Evolutionary conservation across 2,329 filamentous ascomycete species (phyloP).

Genomic region (Aureobasidium namibiae): DNA sequence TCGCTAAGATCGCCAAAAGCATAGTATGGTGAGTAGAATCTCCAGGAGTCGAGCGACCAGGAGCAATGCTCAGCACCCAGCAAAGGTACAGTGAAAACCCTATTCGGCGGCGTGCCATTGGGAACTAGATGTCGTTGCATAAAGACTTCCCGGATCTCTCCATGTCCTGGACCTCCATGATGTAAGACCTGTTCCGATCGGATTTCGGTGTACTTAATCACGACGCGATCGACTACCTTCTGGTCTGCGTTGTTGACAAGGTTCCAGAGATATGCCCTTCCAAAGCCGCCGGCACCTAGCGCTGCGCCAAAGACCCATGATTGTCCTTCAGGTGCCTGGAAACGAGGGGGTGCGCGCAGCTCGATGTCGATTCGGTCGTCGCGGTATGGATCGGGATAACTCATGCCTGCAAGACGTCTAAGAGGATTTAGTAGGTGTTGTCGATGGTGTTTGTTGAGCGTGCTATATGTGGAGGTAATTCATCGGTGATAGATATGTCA

Average conservation of each 20-base stretch:
- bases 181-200: not conserved
- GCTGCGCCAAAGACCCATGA: not conserved
- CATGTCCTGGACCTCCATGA: not conserved
- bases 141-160: not conserved
- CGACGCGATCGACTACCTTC: not conserved
- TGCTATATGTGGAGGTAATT: too few species aligned
- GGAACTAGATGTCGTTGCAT: not conserved
- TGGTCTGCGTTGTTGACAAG: not conserved
- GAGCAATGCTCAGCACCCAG: not conserved
- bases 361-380: not conserved
- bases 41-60: conserved; percentile 1
- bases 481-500: too few species aligned
- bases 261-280: conserved; percentile 3
- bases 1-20: not conserved
- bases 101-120: not conserved
- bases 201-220: not conserved
- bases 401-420: not conserved
- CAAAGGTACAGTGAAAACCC: not conserved
- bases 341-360: not conserved
- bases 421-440: not conserved
- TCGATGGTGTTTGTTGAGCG: not conserved
- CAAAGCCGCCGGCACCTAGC: not conserved
- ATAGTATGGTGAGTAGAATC: not conserved
- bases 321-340: not conserved
- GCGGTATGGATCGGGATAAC: not conserved